Evolutionary conservation across 2,329 filamentous ascomycete species (phyloP).

Genomic region (Pestalotiopsis sp.): DNA sequence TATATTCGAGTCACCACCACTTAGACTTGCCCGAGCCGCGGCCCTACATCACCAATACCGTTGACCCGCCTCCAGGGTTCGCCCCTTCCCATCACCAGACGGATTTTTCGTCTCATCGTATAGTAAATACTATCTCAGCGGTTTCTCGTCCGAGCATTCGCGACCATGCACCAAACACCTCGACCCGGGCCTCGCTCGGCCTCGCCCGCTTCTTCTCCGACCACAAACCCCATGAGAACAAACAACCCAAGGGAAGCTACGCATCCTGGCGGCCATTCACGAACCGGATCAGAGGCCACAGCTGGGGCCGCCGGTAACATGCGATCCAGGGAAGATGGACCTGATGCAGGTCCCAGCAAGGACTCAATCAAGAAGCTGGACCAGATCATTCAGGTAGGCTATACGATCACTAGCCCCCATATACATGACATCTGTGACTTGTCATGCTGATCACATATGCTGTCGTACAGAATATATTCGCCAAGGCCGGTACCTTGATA

Average conservation of each 20-base stretch:
- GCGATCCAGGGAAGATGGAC: slow-evolving; percentile 48
- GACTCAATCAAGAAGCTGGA: slow-evolving; percentile 81
- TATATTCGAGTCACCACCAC: slow-evolving; percentile 32
- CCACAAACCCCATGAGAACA: slow-evolving; percentile 71
- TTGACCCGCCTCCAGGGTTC: neutral
- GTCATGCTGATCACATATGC: slow-evolving; percentile 8
- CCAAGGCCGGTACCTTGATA: slow-evolving; percentile 83
- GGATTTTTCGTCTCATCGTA: neutral
- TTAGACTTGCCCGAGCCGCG: slow-evolving; percentile 8
- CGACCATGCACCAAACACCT: slow-evolving; percentile 91
- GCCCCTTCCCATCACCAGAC: neutral
- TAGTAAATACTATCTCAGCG: neutral
- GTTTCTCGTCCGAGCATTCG: neutral
- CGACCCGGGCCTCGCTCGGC: slow-evolving; percentile 73
- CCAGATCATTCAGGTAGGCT: slow-evolving; percentile 84
- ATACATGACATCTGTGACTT: slow-evolving; percentile 20
- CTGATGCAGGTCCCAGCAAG: slow-evolving; percentile 53
- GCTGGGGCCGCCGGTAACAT: slow-evolving; percentile 41
- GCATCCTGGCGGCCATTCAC: slow-evolving; percentile 39
- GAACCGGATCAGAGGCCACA: slow-evolving; percentile 46
- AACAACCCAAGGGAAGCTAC: slow-evolving; percentile 73
- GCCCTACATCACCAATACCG: neutral
- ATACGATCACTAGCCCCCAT: neutral
- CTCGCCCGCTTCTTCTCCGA: slow-evolving; percentile 72
- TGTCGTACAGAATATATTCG: slow-evolving; percentile 78